Evolutionary conservation across 106 monocot genomes (phyloP).

Genomic region (Platanthera guangdongensis): DNA sequence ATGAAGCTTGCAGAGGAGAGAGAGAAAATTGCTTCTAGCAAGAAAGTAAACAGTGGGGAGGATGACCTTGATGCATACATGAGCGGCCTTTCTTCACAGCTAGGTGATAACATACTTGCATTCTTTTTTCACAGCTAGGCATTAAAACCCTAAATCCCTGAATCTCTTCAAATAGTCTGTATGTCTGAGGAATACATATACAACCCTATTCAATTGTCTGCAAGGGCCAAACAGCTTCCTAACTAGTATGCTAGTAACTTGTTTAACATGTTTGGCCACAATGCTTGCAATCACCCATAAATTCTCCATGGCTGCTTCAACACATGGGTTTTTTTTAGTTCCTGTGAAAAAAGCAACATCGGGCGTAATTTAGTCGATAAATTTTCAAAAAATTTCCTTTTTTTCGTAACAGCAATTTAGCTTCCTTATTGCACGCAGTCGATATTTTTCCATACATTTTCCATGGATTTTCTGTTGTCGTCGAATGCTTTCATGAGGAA

Average conservation of each 20-base stretch:
- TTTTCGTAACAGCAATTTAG: too few species aligned
- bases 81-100: constrained; percentile 72
- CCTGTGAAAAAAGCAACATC: too few species aligned
- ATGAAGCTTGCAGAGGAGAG: constrained; percentile 47
- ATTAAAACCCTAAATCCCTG: neutral
- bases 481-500: too few species aligned
- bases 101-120: constrained; percentile 39
- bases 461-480: neutral
- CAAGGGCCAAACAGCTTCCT: neutral
- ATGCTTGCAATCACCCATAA: neutral
- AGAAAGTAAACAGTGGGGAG: constrained; percentile 20
- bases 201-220: neutral
- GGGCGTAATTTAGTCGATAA: too few species aligned
- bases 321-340: too few species aligned
- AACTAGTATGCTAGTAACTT: neutral
- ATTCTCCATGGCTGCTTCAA: too few species aligned
- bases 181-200: neutral
- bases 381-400: too few species aligned
- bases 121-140: too few species aligned
- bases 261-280: neutral
- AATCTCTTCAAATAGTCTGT: neutral
- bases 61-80: constrained; percentile 96
- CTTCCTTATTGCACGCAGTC: too few species aligned
- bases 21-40: constrained; percentile 18
- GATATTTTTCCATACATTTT: neutral